Evolutionary conservation across 352 stramenopile species (phyloP), one percentile per base, ranked within the genome.

Genomic region (Phytophthora colocasiae): DNA sequence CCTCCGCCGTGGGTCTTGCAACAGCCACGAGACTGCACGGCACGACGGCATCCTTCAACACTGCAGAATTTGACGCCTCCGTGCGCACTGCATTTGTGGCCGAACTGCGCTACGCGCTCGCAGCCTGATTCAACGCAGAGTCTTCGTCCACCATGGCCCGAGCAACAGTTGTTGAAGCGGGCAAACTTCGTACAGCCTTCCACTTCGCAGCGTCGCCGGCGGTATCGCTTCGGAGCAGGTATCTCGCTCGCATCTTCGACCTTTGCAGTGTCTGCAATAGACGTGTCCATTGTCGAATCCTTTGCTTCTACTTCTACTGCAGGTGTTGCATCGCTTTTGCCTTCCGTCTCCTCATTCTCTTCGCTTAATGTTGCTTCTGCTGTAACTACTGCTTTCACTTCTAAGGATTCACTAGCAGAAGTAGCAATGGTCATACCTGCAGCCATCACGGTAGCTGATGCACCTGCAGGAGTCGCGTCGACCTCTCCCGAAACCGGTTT

Each of bases 1-100:
- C 89, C 89, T 10, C 89, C 89, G 7, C 89, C 89, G 61, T 97
- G 89, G 2, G 86, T 94, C 69, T 95, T 95, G 71, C 89, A 97
- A 43, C 83, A 92, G 9, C 89, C 89, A 11, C 89, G 85, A 38
- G 85, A 93, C 69, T 96, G 87, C 47, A 95, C 88, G 5, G 82
- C 83, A 43, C 87, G 85, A 22, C 83, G 66, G 36, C 88, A 96
- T 0, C 78, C 82, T 19, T 91, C 80, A 2, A 92, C 61, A 36
- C 74, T 83, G 58, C 88, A 96, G 47, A 85, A 82, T 54, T 92
- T 93, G 54, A 92, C 74, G 6, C 88, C 86, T 29, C 88, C 86
- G 34, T 96, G 88, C 2, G 78, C 71, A 41, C 83, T 92, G 69
- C 88, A 96, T 58, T 93, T 91, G 71, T 93, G 85, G 3, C 85